Evolutionary conservation across 2,329 filamentous ascomycete species (phyloP), one percentile per base, ranked within the genome.

Genomic region (Fusarium multiceps): DNA sequence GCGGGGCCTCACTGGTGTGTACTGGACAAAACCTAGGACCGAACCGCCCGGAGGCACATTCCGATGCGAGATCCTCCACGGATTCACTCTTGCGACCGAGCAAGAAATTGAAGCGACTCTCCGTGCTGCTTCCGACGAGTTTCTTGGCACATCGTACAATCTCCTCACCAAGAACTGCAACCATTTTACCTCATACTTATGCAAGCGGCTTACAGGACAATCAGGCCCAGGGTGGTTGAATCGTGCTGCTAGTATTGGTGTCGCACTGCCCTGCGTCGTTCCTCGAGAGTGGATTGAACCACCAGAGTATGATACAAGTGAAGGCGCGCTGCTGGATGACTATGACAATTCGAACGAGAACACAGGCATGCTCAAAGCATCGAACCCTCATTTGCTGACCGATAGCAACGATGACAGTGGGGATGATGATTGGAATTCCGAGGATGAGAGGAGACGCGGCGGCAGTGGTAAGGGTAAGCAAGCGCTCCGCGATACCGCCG

Each of bases 111-210:
- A 93, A 55, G 77, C 83, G 16, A 90, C 93, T 42, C 87, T 97
- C 46, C 88, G 86, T 72, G 83, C 84, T 59, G 90, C 90, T 14
- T 93, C 90, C 2, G 86, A 91, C 43, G 86, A 90, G 71, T 97
- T 96, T 74, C 85, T 89, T 59, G 93, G 93, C 25, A 89, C 89
- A 0, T 87, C 87, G 16, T 96, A 97, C 80, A 95, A 96, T 75
- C 86, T 97, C 16, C 85, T 97, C 46, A 93, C 90, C 21, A 89
- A 89, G 73, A 97, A 97, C 79, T 97, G 93, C 85, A 97, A 97
- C 78, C 93, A 97, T 78, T 97, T 97, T 78, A 95, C 93, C 4
- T 89, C 89, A 21, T 89, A 91, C 74, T 85, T 97, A 20, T 94
- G 92, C 79, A 84, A 90, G 77, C 88, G 87, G 71, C 85, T 97